These are phyloP conservation scores for Diaporthe vexans DNA, from an alignment of 2,329 filamentous ascomycete species.

Conservation along the genomic window DNA sequence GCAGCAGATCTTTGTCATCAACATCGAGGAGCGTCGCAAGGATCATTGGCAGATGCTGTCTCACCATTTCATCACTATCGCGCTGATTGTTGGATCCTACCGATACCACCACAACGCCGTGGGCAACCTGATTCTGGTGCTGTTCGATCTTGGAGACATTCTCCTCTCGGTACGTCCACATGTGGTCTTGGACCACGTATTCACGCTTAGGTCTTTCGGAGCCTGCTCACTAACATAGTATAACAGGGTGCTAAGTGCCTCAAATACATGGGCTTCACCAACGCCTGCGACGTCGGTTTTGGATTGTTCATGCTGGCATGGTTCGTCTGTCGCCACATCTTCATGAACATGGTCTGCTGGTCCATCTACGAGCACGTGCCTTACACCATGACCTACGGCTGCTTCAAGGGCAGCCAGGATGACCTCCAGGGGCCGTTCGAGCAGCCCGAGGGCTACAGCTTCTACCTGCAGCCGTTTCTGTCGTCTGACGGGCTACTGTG, in stretches of 20 bases:
- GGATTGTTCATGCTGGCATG: slow-evolving; percentile 88
- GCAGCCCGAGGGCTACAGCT: slow-evolving; percentile 63
- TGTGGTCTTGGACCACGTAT: too few species aligned
- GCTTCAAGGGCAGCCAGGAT: slow-evolving; percentile 74
- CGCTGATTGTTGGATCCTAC: slow-evolving; percentile 85
- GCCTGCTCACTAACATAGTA: slow-evolving; percentile 34
- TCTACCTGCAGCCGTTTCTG: slow-evolving; percentile 81
- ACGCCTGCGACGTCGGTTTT: slow-evolving; percentile 85
- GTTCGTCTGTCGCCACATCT: slow-evolving; percentile 85
- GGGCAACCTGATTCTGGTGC: slow-evolving; percentile 87
- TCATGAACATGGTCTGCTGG: slow-evolving; percentile 85
- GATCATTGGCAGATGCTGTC: slow-evolving; percentile 97
- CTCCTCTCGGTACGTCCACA: slow-evolving; percentile 79
- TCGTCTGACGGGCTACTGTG: slow-evolving; percentile 82
- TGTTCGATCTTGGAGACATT: slow-evolving; percentile 95
- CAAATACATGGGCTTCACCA: slow-evolving; percentile 86
- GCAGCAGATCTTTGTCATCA: slow-evolving; percentile 93
- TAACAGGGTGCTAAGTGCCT: slow-evolving; percentile 89
- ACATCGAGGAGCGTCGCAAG: slow-evolving; percentile 94
- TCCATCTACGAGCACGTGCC: slow-evolving; percentile 81
- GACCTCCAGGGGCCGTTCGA: slow-evolving; percentile 68
- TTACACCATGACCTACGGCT: slow-evolving; percentile 74
- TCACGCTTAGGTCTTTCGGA: not conserved
- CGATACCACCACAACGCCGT: slow-evolving; percentile 89
- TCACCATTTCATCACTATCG: slow-evolving; percentile 92